Evolutionary conservation across 139 green algal species (phyloP), one percentile per base, ranked within the genome.

Genomic region (Cymbomonas tetramitiformis): DNA sequence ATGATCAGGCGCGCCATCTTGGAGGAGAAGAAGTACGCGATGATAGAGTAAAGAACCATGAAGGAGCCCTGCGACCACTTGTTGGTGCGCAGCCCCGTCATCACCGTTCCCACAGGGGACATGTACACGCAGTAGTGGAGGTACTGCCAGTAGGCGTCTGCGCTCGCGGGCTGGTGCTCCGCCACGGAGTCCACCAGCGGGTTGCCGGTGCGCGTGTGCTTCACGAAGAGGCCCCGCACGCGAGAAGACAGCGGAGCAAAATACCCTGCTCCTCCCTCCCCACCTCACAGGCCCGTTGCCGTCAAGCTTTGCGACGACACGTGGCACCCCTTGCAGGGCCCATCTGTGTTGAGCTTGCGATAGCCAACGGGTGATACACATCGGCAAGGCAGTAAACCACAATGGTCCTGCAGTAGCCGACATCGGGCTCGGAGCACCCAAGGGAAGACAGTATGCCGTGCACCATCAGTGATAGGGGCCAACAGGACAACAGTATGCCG

Each of bases 151-250:
- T 79, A 79, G 15, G 66, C 66, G 40, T 70, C 62, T 52, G 66
- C 62, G 32, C 58, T 71, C 43, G 65, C 72, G 38, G 71, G 71
- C 68, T 79, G 71, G 64, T 79, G 71, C 62, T 79, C 71, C 0
- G 71, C 72, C n/a, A 79, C 71, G 2, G 56, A 70, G 29, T 70
- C 71, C 23, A 79, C 63, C 44, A 79, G 69, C 34, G 71, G 71
- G 38, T 75, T 79, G 49, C 69, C 69, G 31, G 72, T 79, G 41
- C 68, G 64, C 59, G 71, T 68, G 57, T 79, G 58, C 48, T 59
- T 58, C 2, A 59, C 31, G 46, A 67, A 67, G 8, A 67, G 40
- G 12, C 58, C 46, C 1, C 19, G 12, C 4, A 67, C 58, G 9
- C 58, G 58, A 7, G 44, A 36, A 19, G 47, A 59, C 8, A 67